Percentiles rank a stretch among this genome's conserved stretches.
Evolutionary conservation across 139 green algal species (phyloP).

Genomic region (Picochlorum sp.): DNA sequence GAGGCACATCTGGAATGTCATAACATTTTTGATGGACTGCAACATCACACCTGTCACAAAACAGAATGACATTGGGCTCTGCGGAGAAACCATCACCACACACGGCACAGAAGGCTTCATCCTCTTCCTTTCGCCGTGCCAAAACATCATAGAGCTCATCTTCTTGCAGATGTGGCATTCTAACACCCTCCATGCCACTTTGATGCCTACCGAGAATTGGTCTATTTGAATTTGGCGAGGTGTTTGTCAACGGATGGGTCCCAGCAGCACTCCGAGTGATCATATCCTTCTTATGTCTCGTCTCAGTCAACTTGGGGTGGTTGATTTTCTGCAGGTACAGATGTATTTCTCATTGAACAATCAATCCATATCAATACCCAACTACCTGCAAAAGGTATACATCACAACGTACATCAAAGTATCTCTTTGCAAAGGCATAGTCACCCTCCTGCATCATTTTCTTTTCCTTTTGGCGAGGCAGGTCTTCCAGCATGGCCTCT

Average conservation of each 20-base stretch:
- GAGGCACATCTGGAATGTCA: constrained; percentile 51
- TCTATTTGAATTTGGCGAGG: constrained; percentile 25
- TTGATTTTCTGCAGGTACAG: neutral
- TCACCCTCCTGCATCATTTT: constrained; percentile 1
- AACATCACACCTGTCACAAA: constrained; percentile 88
- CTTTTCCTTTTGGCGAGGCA: constrained; percentile 31
- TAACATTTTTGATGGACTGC: constrained; percentile 87
- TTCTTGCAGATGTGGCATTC: constrained; percentile 8
- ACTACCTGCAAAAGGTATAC: constrained; percentile 5
- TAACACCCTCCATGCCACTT: constrained; percentile 3
- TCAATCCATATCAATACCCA: constrained; percentile 9
- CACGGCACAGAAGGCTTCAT: constrained; percentile 79
- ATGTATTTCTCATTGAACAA: neutral
- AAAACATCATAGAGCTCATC: constrained; percentile 34
- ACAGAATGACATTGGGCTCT: constrained; percentile 77
- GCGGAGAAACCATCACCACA: constrained; percentile 68
- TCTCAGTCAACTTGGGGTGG: neutral
- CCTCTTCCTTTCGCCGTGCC: constrained; percentile 37
- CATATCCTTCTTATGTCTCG: constrained; percentile 53
- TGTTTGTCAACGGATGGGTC: constrained; percentile 29
- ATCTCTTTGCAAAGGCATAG: neutral
- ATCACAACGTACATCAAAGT: neutral
- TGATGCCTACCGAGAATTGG: constrained; percentile 10
- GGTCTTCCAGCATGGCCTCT: constrained; percentile 34
- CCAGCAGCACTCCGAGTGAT: constrained; percentile 58